Evolutionary conservation across 495 filamentous ascomycete genomes (phyloP).

Genomic region (Aspergillus hancockii): DNA sequence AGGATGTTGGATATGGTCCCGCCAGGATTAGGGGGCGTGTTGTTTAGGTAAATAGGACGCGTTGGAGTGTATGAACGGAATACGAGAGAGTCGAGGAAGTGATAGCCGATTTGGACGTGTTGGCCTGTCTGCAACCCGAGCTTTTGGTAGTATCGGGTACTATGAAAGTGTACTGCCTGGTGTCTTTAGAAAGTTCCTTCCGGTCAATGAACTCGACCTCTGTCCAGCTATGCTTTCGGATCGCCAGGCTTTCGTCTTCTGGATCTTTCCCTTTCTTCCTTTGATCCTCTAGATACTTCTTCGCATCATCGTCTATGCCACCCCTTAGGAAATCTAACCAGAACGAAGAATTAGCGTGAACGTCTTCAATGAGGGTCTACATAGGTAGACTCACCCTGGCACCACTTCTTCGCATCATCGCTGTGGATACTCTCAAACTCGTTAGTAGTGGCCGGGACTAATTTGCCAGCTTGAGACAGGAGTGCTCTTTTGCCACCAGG

Average conservation of each 20-base stretch:
- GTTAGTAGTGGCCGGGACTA: conserved; percentile 31
- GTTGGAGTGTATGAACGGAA: conserved; percentile 45
- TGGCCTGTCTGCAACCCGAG: conserved; percentile 47
- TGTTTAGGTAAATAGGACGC: conserved; percentile 31
- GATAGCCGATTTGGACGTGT: conserved; percentile 41
- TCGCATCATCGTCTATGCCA: conserved; percentile 24
- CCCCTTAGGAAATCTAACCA: conserved; percentile 30
- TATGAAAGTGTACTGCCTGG: conserved; percentile 38
- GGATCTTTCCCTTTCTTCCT: conserved; percentile 34
- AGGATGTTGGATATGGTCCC: too few relatives aligned
- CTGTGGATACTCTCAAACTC: conserved; percentile 38
- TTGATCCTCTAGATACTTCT: conserved; percentile 34
- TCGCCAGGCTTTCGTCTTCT: conserved; percentile 1
- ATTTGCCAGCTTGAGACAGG: conserved; percentile 32
- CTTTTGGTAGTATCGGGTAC: conserved; percentile 31
- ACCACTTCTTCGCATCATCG: conserved; percentile 31
- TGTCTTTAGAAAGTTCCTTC: conserved; percentile 33
- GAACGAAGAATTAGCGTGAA: neutral
- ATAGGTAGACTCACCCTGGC: conserved; percentile 20
- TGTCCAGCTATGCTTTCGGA: conserved; percentile 13
- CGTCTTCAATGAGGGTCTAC: neutral
- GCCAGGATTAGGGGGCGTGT: too few relatives aligned
- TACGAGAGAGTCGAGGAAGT: conserved; percentile 39
- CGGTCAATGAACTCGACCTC: conserved; percentile 14
- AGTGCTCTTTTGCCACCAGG: conserved; percentile 35